phyloP scores from a whole-genome alignment of 257 asterid genomes.

The Penstemon barbatus region DNA sequence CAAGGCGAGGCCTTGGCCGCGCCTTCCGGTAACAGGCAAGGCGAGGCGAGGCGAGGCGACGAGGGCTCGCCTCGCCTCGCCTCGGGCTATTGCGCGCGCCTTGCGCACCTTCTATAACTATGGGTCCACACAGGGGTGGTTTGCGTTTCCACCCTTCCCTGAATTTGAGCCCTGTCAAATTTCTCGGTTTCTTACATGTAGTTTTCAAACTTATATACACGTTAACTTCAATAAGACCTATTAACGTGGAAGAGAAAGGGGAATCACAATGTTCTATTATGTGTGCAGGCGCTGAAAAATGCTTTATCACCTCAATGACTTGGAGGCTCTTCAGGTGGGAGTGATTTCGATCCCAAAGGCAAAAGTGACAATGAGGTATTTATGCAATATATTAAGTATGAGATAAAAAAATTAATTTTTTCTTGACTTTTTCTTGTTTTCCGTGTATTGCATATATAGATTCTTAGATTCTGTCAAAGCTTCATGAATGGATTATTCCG shows the following conservation, averaged over 20 bases:
- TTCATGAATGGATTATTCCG: conserved; percentile 95
- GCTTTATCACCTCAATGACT: conserved; percentile 95
- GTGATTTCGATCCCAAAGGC: conserved; percentile 95
- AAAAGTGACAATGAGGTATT: conserved; percentile 85
- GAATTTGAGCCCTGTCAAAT: no score
- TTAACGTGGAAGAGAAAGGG: no score
- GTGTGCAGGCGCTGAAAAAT: conserved; percentile 80
- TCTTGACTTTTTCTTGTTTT: conserved; percentile 22
- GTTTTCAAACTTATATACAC: background rate
- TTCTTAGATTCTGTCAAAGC: conserved; percentile 94
- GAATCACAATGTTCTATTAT: conserved; percentile 33
- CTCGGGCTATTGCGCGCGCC: no score
- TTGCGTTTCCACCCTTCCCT: no score
- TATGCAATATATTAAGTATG: conserved; percentile 24
- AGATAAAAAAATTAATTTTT: conserved; percentile 5
- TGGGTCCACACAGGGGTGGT: conserved; percentile 99
- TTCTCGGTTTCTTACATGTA: conserved; percentile 91
- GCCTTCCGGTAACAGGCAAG: no score
- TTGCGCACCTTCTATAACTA: no score
- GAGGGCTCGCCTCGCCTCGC: no score
- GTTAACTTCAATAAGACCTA: no score
- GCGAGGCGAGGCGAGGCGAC: no score
- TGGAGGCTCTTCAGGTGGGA: conserved; percentile 99
- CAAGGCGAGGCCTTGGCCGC: no score
- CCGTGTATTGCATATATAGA: conserved; percentile 43